Evolutionary conservation across 768 basidiomycete genomes (phyloP), one percentile per base, ranked within the genome.

Genomic region (Mycena venus): DNA sequence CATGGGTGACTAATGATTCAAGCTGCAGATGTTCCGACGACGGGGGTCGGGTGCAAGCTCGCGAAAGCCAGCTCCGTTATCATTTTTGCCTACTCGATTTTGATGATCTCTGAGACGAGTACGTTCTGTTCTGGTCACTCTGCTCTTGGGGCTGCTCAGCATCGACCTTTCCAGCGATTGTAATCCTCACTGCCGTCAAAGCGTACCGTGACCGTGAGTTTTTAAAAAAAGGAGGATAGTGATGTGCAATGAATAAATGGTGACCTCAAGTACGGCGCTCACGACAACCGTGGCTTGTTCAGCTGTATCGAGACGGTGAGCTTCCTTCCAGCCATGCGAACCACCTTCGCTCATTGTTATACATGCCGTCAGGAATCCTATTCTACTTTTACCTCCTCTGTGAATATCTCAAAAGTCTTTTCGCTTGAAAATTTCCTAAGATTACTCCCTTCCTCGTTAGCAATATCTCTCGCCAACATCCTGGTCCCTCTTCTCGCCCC

Each of bases 101-200:
- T 88, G 6, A 78, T 84, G 36, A 9, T 86, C 2, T 84, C 80
- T 15, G 87, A 88, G 77, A 87, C 85, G 4, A 80, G 87, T 86
- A 56, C 55, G 85, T 79, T 25, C 14, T 6, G 3, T 6, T 65
- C n/a, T 60, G 2, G 19, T 11, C 44, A 15, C 15, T 21, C 44
- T n/a, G 19, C 19, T 21, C 19, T 21, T 3, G 15, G 15, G 14
- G 17, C 7, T 1, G 19, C 1, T 21, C n/a, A 4, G 8, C 19
- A 8, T 19, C 10, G 15, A 44, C n/a, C 21, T 59, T 36, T 14
- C 5, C 32, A 88, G 87, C 80, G 12, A 83, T 86, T 68, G 85
- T 80, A 15, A 70, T 83, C n/a, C 64, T 87, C 31, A 87, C 85
- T 8, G 79, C 75, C 2, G 80, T 86, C 9, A 83, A 82, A 64